Evolutionary conservation across 208 protist genomes (phyloP).

Genomic region (Crithidia brevicula): DNA sequence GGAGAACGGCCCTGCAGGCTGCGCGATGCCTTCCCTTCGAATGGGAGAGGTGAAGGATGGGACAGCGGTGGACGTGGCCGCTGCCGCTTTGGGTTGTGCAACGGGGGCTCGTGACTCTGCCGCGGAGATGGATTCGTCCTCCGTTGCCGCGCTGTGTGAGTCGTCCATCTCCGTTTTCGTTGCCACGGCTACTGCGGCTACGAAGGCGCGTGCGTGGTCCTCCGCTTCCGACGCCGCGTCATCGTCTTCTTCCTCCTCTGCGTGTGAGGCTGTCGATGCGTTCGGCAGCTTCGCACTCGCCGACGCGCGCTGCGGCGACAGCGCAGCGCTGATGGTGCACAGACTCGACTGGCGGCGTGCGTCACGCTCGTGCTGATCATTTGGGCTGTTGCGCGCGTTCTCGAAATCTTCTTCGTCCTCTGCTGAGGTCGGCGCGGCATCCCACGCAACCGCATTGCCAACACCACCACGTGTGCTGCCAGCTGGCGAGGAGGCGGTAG

Average conservation of each 20-base stretch:
- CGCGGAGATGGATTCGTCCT: too few relatives aligned
- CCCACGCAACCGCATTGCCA: too few relatives aligned
- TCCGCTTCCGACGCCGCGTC: background rate
- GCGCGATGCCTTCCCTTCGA: background rate
- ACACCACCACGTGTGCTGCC: background rate
- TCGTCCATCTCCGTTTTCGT: too few relatives aligned
- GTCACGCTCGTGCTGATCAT: background rate
- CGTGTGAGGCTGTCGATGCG: background rate
- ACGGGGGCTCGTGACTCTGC: too few relatives aligned
- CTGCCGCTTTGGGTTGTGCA: background rate
- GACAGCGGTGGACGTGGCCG: background rate
- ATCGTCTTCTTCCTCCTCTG: background rate
- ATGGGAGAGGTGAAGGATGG: background rate
- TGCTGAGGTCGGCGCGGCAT: too few relatives aligned
- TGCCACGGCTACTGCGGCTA: background rate
- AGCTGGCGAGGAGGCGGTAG: too few relatives aligned
- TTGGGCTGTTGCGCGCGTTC: conserved; percentile 10
- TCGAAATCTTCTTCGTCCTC: too few relatives aligned
- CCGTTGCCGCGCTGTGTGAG: background rate
- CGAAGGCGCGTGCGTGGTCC: background rate
- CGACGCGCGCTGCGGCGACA: conserved; percentile 1
- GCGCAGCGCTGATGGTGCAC: conserved; percentile 1
- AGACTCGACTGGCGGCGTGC: background rate
- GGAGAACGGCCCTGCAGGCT: background rate
- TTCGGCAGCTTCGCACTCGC: conserved; percentile 6